Conservation (phyloP, 208 protist genomes). For the Tritrichomonas foetus region DNA sequence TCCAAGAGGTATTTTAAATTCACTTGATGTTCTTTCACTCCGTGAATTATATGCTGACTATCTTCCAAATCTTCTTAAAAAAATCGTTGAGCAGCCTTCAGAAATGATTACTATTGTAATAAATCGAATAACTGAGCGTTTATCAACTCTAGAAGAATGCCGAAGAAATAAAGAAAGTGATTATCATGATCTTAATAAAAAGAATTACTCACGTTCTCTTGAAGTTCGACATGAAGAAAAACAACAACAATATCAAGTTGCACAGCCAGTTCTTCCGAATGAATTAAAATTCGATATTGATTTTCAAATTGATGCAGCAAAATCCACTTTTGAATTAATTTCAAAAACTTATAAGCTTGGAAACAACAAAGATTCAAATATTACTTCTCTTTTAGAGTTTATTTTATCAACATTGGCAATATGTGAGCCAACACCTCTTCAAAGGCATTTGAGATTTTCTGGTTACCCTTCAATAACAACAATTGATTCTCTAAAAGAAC, state of each 20-base stretch:
- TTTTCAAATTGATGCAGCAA: neutral
- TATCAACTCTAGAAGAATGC: neutral
- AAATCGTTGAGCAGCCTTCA: neutral
- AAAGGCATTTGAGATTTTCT: neutral
- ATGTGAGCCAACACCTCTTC: neutral
- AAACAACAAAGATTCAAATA: neutral
- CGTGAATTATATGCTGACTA: neutral
- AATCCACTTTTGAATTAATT: neutral
- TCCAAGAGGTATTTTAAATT: neutral
- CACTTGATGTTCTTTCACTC: neutral
- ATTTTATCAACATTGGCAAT: neutral
- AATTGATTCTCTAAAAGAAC: neutral
- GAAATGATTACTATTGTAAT: neutral
- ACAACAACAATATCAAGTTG: too few species aligned
- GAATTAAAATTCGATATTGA: neutral
- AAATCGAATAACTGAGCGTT: neutral
- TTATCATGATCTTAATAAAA: conserved; percentile 21
- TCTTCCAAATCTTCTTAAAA: neutral
- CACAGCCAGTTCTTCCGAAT: too few species aligned
- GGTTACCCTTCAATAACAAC: neutral
- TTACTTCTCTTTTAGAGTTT: neutral
- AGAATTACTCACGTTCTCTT: neutral
- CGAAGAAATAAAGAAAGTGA: conserved; percentile 14
- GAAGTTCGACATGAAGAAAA: neutral
- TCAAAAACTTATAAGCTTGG: too few species aligned